phyloP scores from a whole-genome alignment of 805 yeast genomes.

The Candida railenensis region DNA sequence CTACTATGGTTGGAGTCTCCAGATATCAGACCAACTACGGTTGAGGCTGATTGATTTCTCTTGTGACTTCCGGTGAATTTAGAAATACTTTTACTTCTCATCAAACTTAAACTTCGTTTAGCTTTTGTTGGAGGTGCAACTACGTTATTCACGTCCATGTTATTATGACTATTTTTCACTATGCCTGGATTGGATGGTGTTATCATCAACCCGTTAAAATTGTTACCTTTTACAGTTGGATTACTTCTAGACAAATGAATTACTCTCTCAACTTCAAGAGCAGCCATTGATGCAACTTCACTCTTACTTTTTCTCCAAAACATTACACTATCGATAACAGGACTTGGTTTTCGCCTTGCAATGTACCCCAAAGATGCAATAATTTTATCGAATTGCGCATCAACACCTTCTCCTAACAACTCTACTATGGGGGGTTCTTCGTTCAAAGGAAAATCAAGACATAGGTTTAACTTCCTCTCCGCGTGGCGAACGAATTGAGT shows the following conservation, averaged over 20 bases:
- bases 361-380: constrained; percentile 86
- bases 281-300: constrained; percentile 64
- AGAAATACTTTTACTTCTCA: constrained; percentile 39
- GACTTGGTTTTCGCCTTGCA: constrained; percentile 86
- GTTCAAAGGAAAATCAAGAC: constrained; percentile 62
- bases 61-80: constrained; percentile 38
- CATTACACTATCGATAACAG: constrained; percentile 97
- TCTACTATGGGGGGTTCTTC: constrained; percentile 80
- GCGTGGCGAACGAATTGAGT: constrained; percentile 95
- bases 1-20: background rate
- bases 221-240: constrained; percentile 16
- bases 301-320: constrained; percentile 95
- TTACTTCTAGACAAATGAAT: constrained; percentile 47
- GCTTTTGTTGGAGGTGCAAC: constrained; percentile 14
- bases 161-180: constrained; percentile 10
- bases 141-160: background rate
- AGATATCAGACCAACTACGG: constrained; percentile 17
- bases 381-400: constrained; percentile 81
- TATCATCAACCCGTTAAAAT: background rate
- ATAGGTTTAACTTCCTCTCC: constrained; percentile 76
- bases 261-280: constrained; percentile 37
- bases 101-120: constrained; percentile 40
- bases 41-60: constrained; percentile 50
- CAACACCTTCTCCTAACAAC: constrained; percentile 80
- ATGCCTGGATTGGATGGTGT: constrained; percentile 14